Conservation (phyloP, 2,329 filamentous ascomycete species). For the Pseudogymnoascus sp. region DNA sequence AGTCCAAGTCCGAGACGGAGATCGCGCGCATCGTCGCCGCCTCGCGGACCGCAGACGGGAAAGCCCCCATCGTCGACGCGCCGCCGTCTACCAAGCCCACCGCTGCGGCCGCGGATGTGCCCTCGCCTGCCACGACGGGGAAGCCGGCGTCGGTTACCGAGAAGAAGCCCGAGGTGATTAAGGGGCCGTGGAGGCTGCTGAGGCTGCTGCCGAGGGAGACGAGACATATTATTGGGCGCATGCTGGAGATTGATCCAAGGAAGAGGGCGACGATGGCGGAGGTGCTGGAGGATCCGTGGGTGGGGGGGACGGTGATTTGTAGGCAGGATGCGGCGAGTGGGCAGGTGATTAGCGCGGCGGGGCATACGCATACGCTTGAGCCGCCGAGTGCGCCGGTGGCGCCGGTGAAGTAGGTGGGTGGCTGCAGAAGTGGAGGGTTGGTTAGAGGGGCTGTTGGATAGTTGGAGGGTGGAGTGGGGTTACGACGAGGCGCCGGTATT, state of each 20-base stretch:
- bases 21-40: background rate
- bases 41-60: background rate
- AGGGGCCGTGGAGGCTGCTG: conserved; percentile 84
- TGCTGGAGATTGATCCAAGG: conserved; percentile 83
- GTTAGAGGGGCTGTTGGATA: background rate
- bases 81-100: too few relatives aligned
- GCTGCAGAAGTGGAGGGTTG: too few relatives aligned
- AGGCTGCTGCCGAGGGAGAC: conserved; percentile 83
- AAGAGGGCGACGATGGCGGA: conserved; percentile 78
- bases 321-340: conserved; percentile 69
- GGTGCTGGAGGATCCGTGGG: conserved; percentile 81
- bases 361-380: conserved; percentile 80
- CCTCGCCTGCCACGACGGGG: too few relatives aligned
- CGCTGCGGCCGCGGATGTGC: too few relatives aligned
- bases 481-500: background rate
- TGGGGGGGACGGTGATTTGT: conserved; percentile 77
- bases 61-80: background rate
- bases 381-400: conserved; percentile 46
- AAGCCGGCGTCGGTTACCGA: conserved; percentile 28
- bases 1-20: conserved; percentile 19
- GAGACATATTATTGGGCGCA: conserved; percentile 78
- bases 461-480: background rate
- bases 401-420: conserved; percentile 2
- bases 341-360: conserved; percentile 59
- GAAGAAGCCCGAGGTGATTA: conserved; percentile 66